Conservation (phyloP, 23 red algal genomes). For the Rhodosorus marinus region DNA sequence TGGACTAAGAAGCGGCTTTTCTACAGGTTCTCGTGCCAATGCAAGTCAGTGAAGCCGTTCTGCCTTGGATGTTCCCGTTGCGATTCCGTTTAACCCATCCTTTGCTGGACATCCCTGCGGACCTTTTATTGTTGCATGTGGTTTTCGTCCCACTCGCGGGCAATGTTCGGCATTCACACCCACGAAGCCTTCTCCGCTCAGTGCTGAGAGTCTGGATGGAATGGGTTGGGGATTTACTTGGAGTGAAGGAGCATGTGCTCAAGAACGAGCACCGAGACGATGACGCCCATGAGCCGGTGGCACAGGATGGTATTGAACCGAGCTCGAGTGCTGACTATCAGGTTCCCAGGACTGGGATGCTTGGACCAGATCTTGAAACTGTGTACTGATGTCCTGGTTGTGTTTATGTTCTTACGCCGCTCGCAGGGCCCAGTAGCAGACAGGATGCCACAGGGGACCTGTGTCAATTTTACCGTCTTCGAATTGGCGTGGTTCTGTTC, state of each 20-base stretch:
- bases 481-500: too few relatives aligned
- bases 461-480: too few relatives aligned
- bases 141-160: slow-evolving; percentile 24
- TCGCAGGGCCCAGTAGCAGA: too few relatives aligned
- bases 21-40: slow-evolving; percentile 42
- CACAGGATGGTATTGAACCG: too few relatives aligned
- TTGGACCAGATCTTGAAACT: too few relatives aligned
- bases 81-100: slow-evolving; percentile 22
- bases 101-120: slow-evolving; percentile 42
- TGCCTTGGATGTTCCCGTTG: slow-evolving; percentile 50
- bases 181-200: slow-evolving; percentile 10
- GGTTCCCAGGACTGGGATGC: too few relatives aligned
- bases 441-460: too few relatives aligned
- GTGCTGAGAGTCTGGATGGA: slow-evolving; percentile 21
- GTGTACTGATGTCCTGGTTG: too few relatives aligned
- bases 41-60: slow-evolving; percentile 12
- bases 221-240: slow-evolving; percentile 10
- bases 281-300: too few relatives aligned
- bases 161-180: slow-evolving; percentile 20
- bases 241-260: slow-evolving; percentile 33
- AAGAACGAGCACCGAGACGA: slow-evolving; percentile 8
- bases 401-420: too few relatives aligned
- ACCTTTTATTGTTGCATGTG: slow-evolving; percentile 24
- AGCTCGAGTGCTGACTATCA: too few relatives aligned
- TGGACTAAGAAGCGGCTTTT: too few relatives aligned